A percentile compares a stretch with the other conserved stretches of the same genome.
phyloP scores from a whole-genome alignment of 352 stramenopile genomes.

The Blastocystis sp. region DNA sequence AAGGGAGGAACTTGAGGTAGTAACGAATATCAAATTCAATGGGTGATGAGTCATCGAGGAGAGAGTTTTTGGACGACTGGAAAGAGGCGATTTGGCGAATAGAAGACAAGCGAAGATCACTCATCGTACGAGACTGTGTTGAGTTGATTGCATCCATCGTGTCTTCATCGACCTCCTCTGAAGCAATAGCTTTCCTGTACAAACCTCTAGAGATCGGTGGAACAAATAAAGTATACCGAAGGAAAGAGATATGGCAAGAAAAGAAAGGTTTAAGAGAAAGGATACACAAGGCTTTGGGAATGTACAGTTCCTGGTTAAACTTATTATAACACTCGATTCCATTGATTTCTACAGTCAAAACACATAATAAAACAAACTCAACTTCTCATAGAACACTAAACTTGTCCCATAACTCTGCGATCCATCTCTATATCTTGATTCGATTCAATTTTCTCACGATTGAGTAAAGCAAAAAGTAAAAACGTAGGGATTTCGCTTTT shows the following conservation, averaged over 20 bases:
- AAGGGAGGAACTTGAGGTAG: constrained; percentile 21
- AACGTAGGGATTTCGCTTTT: constrained; percentile 22
- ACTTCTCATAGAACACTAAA: constrained; percentile 41
- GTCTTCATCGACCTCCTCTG: background rate
- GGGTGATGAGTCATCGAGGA: background rate
- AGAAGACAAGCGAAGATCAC: background rate
- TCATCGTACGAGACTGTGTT: background rate
- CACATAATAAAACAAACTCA: background rate
- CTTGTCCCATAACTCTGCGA: constrained; percentile 40
- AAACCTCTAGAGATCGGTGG: background rate
- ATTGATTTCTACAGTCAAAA: background rate
- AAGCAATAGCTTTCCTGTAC: background rate
- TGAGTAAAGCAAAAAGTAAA: constrained; percentile 58
- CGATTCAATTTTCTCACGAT: background rate
- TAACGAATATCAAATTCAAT: constrained; percentile 40
- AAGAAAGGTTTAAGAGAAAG: constrained; percentile 56
- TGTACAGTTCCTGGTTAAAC: constrained; percentile 48
- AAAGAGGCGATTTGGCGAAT: background rate
- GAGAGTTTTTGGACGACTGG: background rate
- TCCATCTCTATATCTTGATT: constrained; percentile 1
- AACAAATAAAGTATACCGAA: background rate
- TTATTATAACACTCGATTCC: constrained; percentile 56
- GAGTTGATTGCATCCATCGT: background rate
- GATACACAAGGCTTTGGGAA: constrained; percentile 51
- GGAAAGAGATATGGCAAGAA: constrained; percentile 3